Percentiles rank a stretch among this genome's conserved stretches.
Conservation (phyloP, 805 yeast species). For the Ogataea pilisensis region DNA sequence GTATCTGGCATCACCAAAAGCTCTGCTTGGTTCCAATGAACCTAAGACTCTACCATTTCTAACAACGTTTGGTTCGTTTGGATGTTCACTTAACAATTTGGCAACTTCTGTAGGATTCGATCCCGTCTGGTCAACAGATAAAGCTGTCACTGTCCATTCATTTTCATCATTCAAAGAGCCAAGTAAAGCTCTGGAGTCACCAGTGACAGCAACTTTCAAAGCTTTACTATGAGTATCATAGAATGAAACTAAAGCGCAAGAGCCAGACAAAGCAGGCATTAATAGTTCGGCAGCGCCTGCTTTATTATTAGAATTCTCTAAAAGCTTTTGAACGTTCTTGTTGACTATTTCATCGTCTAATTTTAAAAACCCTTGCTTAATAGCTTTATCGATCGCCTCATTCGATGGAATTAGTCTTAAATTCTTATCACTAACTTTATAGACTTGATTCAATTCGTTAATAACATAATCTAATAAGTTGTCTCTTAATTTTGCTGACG, state of each 20-base stretch:
- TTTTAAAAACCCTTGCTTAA: conserved; percentile 72
- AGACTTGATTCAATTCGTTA: conserved; percentile 64
- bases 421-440: conserved; percentile 49
- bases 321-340: conserved; percentile 63
- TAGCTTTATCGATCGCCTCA: conserved; percentile 72
- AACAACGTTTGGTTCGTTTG: conserved; percentile 80
- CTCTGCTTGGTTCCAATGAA: conserved; percentile 89
- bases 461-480: conserved; percentile 74
- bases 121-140: conserved; percentile 92
- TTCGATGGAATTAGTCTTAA: conserved; percentile 61
- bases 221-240: conserved; percentile 72
- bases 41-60: conserved; percentile 90
- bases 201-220: conserved; percentile 89
- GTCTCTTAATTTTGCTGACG: conserved; percentile 81
- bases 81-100: conserved; percentile 82
- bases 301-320: conserved; percentile 59
- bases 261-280: conserved; percentile 93
- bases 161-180: conserved; percentile 64
- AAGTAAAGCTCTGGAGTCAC: conserved; percentile 89
- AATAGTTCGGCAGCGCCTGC: conserved; percentile 68
- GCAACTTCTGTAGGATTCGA: conserved; percentile 83
- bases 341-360: conserved; percentile 85
- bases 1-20: conserved; percentile 96
- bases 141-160: conserved; percentile 79
- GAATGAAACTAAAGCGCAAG: conserved; percentile 85